Percentiles rank a stretch among this genome's conserved stretches.
Evolutionary conservation across 805 yeast genomes (phyloP).

Genomic region (Wickerhamomyces queroliae): DNA sequence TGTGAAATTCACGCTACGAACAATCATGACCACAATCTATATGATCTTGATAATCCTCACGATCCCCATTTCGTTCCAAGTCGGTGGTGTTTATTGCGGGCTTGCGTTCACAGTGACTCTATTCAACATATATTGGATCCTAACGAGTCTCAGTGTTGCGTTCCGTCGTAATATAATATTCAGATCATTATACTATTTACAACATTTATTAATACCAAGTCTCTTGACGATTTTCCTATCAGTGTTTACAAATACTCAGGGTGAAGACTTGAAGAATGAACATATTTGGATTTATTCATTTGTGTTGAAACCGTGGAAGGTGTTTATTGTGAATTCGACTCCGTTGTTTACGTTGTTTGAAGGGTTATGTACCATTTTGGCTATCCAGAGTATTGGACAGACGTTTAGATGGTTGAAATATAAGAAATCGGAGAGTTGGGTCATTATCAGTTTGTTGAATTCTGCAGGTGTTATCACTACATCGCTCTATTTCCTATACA

Average conservation of each 20-base stretch:
- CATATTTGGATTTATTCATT: slow-evolving; percentile 23
- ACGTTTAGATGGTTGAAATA: slow-evolving; percentile 63
- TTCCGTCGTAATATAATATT: slow-evolving; percentile 26
- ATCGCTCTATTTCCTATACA: slow-evolving; percentile 70
- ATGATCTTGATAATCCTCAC: slow-evolving; percentile 67
- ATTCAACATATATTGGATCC: slow-evolving; percentile 58
- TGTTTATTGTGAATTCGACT: slow-evolving; percentile 70
- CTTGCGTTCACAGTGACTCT: slow-evolving; percentile 75
- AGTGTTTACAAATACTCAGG: slow-evolving; percentile 36
- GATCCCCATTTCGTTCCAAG: slow-evolving; percentile 89
- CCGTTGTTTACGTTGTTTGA: slow-evolving; percentile 86
- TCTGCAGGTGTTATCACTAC: slow-evolving; percentile 74
- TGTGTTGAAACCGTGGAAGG: slow-evolving; percentile 63
- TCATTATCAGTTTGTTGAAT: slow-evolving; percentile 62
- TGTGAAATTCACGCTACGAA: slow-evolving; percentile 11
- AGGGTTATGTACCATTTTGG: slow-evolving; percentile 86
- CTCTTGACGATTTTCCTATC: slow-evolving; percentile 64
- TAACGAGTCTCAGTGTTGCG: slow-evolving; percentile 67
- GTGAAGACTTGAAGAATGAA: slow-evolving; percentile 15
- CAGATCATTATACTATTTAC: slow-evolving; percentile 61
- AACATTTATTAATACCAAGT: slow-evolving; percentile 79
- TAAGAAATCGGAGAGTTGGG: slow-evolving; percentile 65
- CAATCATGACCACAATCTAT: slow-evolving; percentile 50
- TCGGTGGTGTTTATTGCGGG: slow-evolving; percentile 90
- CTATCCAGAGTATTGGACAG: slow-evolving; percentile 91